phyloP scores from a whole-genome alignment of 805 yeast genomes.

The Suhomyces kilbournensis region DNA sequence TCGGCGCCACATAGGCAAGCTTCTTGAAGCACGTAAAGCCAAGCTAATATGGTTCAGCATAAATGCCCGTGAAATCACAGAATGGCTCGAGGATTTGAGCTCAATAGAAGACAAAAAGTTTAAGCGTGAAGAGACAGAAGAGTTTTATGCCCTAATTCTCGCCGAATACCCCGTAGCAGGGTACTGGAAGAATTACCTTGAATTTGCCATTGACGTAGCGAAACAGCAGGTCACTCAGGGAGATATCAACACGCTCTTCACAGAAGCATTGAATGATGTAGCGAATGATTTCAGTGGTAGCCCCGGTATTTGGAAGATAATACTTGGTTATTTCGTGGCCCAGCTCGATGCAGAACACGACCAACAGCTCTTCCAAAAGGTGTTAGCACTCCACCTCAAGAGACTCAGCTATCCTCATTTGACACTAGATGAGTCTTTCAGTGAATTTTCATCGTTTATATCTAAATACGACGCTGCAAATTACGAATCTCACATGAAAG shows the following conservation, averaged over 20 bases:
- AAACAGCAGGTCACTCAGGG: neutral
- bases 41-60: slow-evolving; percentile 5
- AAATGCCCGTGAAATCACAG: slow-evolving; percentile 10
- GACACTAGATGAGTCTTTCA: slow-evolving; percentile 38
- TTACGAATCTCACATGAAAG: slow-evolving; percentile 36
- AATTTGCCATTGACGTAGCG: slow-evolving; percentile 7
- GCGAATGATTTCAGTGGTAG: slow-evolving; percentile 24
- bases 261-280: slow-evolving; percentile 19
- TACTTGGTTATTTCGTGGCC: slow-evolving; percentile 5
- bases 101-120: slow-evolving; percentile 8
- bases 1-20: neutral
- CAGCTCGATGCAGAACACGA: slow-evolving; percentile 7
- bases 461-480: slow-evolving; percentile 22
- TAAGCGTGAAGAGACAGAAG: slow-evolving; percentile 6
- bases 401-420: slow-evolving; percentile 42
- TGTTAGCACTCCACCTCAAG: slow-evolving; percentile 22
- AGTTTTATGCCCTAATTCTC: slow-evolving; percentile 15
- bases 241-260: slow-evolving; percentile 9
- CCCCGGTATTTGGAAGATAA: slow-evolving; percentile 18
- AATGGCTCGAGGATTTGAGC: slow-evolving; percentile 19
- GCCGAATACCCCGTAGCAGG: slow-evolving; percentile 19
- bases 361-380: slow-evolving; percentile 11
- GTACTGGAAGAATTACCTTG: slow-evolving; percentile 21
- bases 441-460: slow-evolving; percentile 39
- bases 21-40: neutral